Base-by-base conservation (phyloP, 2,329 filamentous ascomycete species). In the Aspergillaceae sp. region DNA sequence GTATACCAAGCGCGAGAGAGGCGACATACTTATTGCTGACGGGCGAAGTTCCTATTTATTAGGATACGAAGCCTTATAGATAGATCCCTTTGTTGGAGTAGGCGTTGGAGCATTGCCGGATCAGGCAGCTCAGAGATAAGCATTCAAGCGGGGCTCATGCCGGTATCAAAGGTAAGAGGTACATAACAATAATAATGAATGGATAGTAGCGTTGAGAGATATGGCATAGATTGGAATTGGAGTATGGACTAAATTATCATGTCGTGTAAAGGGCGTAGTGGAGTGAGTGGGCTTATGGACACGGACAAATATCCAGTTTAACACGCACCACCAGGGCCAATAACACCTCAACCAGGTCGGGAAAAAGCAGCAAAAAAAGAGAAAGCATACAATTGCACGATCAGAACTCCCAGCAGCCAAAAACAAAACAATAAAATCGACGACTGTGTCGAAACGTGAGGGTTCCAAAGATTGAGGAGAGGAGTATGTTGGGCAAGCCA, bases 401-500 rank as follows among this genome's bases (percentile, higher is more conserved):
- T 37, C 36, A 43, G 37, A 48, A 40, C 27, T 48, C n/a, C 7
- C 30, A 10, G 9, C 34, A 40, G 51, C 6, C 29, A 58, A 58
- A 61, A 61, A 53, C 52, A 50, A 43, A 55, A 58, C 60, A 64
- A 57, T 57, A 57, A 52, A 60, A 65, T 69, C 68, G 66, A 73
- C 67, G 60, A 59, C 65, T 68, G 46, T 68, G 71, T 71, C 68
- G 66, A 63, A 63, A 60, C 51, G 56, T 55, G 51, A 19, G 44
- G 48, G 56, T 69, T 77, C 74, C 76, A 79, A 79, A 79, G 75
- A 78, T 77, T 78, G 58, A 60, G 59, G 61, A 79, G 70, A 73
- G 74, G 76, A 76, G 75, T 76, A 59, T 76, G 68, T 67, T 77
- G 74, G 73, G 73, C 73, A 72, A 71, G 66, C 78, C 80, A 83